Percentiles rank a stretch among this genome's conserved stretches.
Evolutionary conservation across 108 stramenopile genomes (phyloP).

Genomic region (Licmophora abbreviata): DNA sequence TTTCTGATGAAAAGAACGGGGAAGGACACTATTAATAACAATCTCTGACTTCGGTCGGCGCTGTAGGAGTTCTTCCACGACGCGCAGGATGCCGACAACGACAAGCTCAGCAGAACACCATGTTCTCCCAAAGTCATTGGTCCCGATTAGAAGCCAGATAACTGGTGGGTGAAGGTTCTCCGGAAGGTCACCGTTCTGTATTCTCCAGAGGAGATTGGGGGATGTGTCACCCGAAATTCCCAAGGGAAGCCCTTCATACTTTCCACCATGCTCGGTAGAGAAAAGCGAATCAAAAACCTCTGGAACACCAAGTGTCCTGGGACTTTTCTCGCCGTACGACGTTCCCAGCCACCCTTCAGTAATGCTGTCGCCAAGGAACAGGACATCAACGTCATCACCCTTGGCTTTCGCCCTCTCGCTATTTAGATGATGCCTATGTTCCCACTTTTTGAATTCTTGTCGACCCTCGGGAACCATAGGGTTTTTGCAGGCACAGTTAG

Average conservation of each 20-base stretch:
- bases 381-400: slow-evolving; percentile 42
- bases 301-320: slow-evolving; percentile 3
- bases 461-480: slow-evolving; percentile 32
- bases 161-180: slow-evolving; percentile 23
- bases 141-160: slow-evolving; percentile 46
- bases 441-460: slow-evolving; percentile 26
- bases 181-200: slow-evolving; percentile 67
- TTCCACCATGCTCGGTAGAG: slow-evolving; percentile 34
- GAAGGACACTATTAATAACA: slow-evolving; percentile 57
- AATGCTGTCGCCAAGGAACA: slow-evolving; percentile 65
- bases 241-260: slow-evolving; percentile 49
- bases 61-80: slow-evolving; percentile 47
- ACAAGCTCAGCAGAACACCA: slow-evolving; percentile 61
- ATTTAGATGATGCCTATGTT: slow-evolving; percentile 34
- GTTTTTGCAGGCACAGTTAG: slow-evolving; percentile 45
- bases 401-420: slow-evolving; percentile 22
- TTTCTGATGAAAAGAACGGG: slow-evolving; percentile 13
- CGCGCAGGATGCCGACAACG: slow-evolving; percentile 50
- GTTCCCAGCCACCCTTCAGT: slow-evolving; percentile 50
- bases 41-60: slow-evolving; percentile 33
- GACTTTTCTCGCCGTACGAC: slow-evolving; percentile 14
- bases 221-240: slow-evolving; percentile 64
- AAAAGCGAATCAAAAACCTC: slow-evolving; percentile 39
- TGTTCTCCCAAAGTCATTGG: slow-evolving; percentile 43
- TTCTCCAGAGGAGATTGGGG: slow-evolving; percentile 63